Base-by-base conservation (phyloP, 129 eudicot species). In the Helichrysum umbraculigerum region DNA sequence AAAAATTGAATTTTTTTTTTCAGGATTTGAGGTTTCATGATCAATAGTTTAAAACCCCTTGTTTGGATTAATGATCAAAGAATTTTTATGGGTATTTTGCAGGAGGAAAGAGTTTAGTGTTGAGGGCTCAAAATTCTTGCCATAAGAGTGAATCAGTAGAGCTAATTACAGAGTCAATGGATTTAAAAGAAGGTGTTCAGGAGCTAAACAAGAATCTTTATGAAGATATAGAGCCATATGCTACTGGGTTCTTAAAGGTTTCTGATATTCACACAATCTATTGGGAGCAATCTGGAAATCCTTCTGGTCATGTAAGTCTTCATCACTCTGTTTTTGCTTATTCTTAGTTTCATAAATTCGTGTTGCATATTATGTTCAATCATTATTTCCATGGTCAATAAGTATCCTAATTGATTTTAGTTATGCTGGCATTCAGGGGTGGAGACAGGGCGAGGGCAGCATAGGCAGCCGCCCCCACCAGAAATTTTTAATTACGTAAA, bases 231-330 rank as follows among this genome's bases (percentile, higher is more conserved):
- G 98, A 93, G 81, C 97, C 98, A 0, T 93, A 85, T 77, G 81
- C 85, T 81, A 84, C 96, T n/a, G 98, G 97, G 5, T 88, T 90
- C 76, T 77, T 93, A 71, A 91, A 91, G 86, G 97, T 93, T 84
- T 93, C 98, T 25, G 97, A 93, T 81, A 74, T 93, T 79, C 98
- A 93, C 74, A 52, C 90, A 10, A 76, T 93, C 17, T 93, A 91
- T 61, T 93, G 96, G 92, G 98, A 93, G 87, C 93, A 91, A 81
- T 93, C 98, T 2, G 98, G 98, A 22, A 93, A 93, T 70, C 98
- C 98, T 51, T 81, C 90, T 85, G 98, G 98, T 63, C 91, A 88
- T 87, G 98, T 94, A 83, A 85, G 97, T 80, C 20, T n/a, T 74
- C 72, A 8, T 10, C 41, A 16, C 59, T 72, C 70, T 70, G 32